Conservation (phyloP, 345 rosid genomes). For the Citrus hindsii region DNA sequence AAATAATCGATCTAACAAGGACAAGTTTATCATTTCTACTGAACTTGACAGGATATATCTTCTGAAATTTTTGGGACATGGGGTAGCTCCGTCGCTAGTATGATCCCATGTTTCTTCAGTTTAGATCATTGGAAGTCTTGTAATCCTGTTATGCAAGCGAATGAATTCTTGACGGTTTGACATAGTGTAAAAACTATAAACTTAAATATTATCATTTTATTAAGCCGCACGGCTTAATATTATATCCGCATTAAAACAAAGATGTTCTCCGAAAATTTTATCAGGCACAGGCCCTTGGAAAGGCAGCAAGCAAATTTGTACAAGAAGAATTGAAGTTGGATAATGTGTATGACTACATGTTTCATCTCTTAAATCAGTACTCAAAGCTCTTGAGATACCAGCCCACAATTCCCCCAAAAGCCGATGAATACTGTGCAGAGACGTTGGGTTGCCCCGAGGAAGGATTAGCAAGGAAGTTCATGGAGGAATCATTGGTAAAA, state of each 20-base stretch:
- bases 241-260: too few relatives aligned
- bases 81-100: too few relatives aligned
- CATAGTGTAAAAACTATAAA: too few relatives aligned
- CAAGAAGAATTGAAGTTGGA: conserved; percentile 59
- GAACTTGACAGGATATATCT: too few relatives aligned
- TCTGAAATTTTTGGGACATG: too few relatives aligned
- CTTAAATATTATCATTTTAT: too few relatives aligned
- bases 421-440: conserved; percentile 50
- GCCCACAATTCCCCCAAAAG: conserved; percentile 42
- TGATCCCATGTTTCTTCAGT: not conserved
- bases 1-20: too few relatives aligned
- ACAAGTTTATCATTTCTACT: too few relatives aligned
- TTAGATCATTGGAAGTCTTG: not conserved
- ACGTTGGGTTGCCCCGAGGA: conserved; percentile 50
- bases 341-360: conserved; percentile 74
- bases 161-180: not conserved
- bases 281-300: conserved; percentile 71
- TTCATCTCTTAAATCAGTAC: conserved; percentile 61
- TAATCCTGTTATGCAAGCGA: too few relatives aligned
- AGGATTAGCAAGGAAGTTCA: conserved; percentile 47
- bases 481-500: conserved; percentile 66
- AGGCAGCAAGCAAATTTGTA: conserved; percentile 48
- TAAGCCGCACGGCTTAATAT: accelerated
- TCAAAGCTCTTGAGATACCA: conserved; percentile 56
- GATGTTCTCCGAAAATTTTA: not conserved